Evolutionary conservation across 176 grass and related monocot genomes (phyloP).

Genomic region (Carex parvula): DNA sequence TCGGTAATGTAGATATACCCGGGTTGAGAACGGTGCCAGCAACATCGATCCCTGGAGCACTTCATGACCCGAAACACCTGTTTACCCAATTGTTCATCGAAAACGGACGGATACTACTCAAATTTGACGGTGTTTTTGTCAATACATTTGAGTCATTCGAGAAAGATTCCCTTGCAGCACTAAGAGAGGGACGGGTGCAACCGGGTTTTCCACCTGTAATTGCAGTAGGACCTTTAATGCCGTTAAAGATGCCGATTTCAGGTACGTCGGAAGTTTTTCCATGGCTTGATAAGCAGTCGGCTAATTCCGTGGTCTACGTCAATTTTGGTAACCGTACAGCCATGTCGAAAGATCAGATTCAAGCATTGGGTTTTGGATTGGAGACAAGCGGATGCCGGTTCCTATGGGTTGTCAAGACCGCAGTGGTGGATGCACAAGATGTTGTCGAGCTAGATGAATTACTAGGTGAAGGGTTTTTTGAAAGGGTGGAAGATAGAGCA

Average conservation of each 20-base stretch:
- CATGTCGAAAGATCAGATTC: slow-evolving; percentile 26
- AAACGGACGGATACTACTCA: slow-evolving; percentile 26
- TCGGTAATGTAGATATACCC: slow-evolving; percentile 44
- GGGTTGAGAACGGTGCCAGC: slow-evolving; percentile 18
- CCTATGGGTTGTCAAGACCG: slow-evolving; percentile 60
- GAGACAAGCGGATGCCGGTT: slow-evolving; percentile 49
- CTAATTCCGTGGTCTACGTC: slow-evolving; percentile 47
- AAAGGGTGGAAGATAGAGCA: slow-evolving; percentile 38
- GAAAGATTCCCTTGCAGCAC: slow-evolving; percentile 37
- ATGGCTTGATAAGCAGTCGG: slow-evolving; percentile 51
- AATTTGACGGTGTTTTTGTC: slow-evolving; percentile 31
- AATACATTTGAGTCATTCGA: slow-evolving; percentile 61
- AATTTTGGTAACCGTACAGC: slow-evolving; percentile 52
- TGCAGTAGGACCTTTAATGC: slow-evolving; percentile 32
- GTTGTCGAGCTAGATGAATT: slow-evolving; percentile 21
- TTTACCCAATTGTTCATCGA: slow-evolving; percentile 55
- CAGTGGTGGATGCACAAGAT: slow-evolving; percentile 40
- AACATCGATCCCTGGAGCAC: slow-evolving; percentile 5
- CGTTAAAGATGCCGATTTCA: not conserved
- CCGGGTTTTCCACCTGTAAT: slow-evolving; percentile 33
- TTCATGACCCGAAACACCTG: slow-evolving; percentile 34
- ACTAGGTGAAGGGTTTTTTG: slow-evolving; percentile 32
- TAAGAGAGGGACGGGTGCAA: slow-evolving; percentile 35
- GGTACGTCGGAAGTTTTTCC: not conserved
- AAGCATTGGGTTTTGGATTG: slow-evolving; percentile 42